A percentile compares a stretch with the other conserved stretches of the same genome.
Conservation (phyloP, 495 filamentous ascomycete species). For the Niebla homalea region DNA sequence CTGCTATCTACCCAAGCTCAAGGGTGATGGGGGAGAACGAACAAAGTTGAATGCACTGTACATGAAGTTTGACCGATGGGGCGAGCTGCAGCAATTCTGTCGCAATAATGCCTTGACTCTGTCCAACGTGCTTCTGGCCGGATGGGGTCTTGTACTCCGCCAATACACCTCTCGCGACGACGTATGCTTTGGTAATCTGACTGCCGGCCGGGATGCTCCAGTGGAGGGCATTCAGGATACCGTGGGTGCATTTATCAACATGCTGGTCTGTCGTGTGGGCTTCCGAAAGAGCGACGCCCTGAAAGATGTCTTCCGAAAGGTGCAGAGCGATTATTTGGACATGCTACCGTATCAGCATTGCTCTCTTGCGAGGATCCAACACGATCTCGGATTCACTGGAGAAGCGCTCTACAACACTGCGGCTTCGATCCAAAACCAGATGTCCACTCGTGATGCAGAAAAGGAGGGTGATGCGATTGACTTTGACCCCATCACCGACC, state of each 20-base stretch:
- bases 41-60: slow-evolving; percentile 16
- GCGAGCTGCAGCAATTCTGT: slow-evolving; percentile 34
- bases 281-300: slow-evolving; percentile 24
- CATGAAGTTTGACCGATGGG: slow-evolving; percentile 27
- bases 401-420: slow-evolving; percentile 44
- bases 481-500: slow-evolving; percentile 26
- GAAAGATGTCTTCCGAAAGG: slow-evolving; percentile 27
- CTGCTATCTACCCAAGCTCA: slow-evolving; percentile 28
- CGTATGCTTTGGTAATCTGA: slow-evolving; percentile 43
- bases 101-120: slow-evolving; percentile 34
- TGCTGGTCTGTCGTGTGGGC: slow-evolving; percentile 38
- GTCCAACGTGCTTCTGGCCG: slow-evolving; percentile 28
- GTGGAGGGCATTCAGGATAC: slow-evolving; percentile 37
- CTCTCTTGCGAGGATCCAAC: slow-evolving; percentile 42
- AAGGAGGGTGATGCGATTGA: slow-evolving; percentile 24
- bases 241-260: slow-evolving; percentile 43
- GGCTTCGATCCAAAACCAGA: slow-evolving; percentile 40
- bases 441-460: slow-evolving; percentile 21
- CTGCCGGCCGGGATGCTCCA: slow-evolving; percentile 35
- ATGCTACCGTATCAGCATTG: slow-evolving; percentile 38
- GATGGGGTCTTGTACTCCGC: slow-evolving; percentile 30
- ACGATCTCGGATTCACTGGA: slow-evolving; percentile 36
- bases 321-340: slow-evolving; percentile 37
- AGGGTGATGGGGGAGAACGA: neutral
- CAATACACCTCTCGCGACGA: slow-evolving; percentile 37